Base-by-base conservation (phyloP, 805 yeast species). In the Metschnikowia anglica region DNA sequence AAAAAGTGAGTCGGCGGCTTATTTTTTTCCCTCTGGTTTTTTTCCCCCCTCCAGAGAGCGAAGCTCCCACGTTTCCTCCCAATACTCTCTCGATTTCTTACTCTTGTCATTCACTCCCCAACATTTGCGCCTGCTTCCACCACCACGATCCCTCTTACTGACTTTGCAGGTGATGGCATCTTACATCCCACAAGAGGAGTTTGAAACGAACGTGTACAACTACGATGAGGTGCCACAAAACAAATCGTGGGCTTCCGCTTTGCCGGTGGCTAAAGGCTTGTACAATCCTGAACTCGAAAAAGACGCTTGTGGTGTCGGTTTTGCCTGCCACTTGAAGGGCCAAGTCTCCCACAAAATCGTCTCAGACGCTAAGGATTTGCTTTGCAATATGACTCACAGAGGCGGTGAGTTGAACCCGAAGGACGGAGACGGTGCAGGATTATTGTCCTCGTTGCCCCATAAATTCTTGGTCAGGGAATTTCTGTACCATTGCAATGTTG, bases 371-470 rank as follows among this genome's bases (percentile, higher is more conserved):
- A 74, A 81, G 54, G 80, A 79, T 61, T 72, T 91, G 58, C 80
- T 91, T 42, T 90, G 98, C 72, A 91, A 93, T 70, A 93, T 91
- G 99, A 87, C 97, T 48, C 99, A 91, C 67, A 81, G 99, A 71
- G 99, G 99, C 62, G 98, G 98, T 30, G 97, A 90, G 47, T 95
- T 96, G 46, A 96, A 90, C 60, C 95, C 97, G 17, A 81, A 89
- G 58, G 97, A 91, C 63, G 99, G 99, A 67, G 99, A 91, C 63
- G 99, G 99, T 68, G 99, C 99, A 20, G 99, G 99, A 65, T 88
- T 91, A 48, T 80, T 91, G 79, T 80, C 93, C 38, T 85, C 96
- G 23, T 81, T 91, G 49, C 97, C 97, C 26, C 97, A 90, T 69
- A 81, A 79, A 52, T 88, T 93, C 64, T 80, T 91, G 75, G 66